Evolutionary conservation across 2,329 filamentous ascomycete genomes (phyloP).

Genomic region (Elsinoe arachidis): DNA sequence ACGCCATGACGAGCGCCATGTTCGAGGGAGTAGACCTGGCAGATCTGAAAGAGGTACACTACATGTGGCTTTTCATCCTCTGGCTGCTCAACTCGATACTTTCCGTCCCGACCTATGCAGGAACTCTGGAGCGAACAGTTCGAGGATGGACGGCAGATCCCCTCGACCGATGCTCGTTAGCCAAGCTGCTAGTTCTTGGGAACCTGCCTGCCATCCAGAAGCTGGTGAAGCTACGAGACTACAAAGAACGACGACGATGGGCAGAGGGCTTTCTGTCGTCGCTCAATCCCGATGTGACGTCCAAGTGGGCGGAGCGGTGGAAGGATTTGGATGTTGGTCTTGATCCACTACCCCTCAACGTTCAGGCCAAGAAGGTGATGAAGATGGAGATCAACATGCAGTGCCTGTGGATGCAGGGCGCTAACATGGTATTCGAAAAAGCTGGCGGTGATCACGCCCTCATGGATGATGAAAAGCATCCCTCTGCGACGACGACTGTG

Average conservation of each 20-base stretch:
- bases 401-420: slow-evolving; percentile 11
- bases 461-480: slow-evolving; percentile 10
- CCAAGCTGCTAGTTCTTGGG: slow-evolving; percentile 11
- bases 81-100: slow-evolving; percentile 14
- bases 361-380: slow-evolving; percentile 9
- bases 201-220: slow-evolving; percentile 14
- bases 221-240: slow-evolving; percentile 7
- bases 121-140: slow-evolving; percentile 12
- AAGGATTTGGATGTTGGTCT: slow-evolving; percentile 8
- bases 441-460: slow-evolving; percentile 1
- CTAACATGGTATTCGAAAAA: slow-evolving; percentile 8
- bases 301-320: slow-evolving; percentile 7
- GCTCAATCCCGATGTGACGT: slow-evolving; percentile 7
- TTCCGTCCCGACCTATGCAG: slow-evolving; percentile 11
- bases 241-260: slow-evolving; percentile 12
- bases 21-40: neutral
- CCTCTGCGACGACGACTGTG: slow-evolving; percentile 1
- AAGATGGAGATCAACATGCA: slow-evolving; percentile 12
- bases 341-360: neutral
- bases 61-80: slow-evolving; percentile 14
- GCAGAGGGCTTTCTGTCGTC: slow-evolving; percentile 6
- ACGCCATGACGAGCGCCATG: slow-evolving; percentile 7
- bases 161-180: slow-evolving; percentile 6
- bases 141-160: slow-evolving; percentile 14
- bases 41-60: slow-evolving; percentile 11